These are phyloP conservation scores for Fusarium siculi DNA, from an alignment of 2,329 filamentous ascomycete genomes.

Conservation along the genomic window DNA sequence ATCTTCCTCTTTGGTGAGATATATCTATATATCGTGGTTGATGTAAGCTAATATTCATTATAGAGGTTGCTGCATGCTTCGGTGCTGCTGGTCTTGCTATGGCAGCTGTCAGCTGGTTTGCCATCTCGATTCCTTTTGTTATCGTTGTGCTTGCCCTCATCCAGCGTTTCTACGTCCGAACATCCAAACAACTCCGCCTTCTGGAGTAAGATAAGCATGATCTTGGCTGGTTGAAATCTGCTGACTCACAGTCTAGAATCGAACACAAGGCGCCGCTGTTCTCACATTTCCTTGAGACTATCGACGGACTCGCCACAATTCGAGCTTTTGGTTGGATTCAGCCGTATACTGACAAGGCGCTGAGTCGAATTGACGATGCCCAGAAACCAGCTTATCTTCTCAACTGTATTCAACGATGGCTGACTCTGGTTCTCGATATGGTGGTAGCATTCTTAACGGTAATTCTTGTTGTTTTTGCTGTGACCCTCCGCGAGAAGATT, in stretches of 20 bases:
- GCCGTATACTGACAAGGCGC: constrained; percentile 51
- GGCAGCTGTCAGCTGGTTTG: constrained; percentile 56
- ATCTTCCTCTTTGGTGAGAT: constrained; percentile 44
- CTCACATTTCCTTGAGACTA: constrained; percentile 48
- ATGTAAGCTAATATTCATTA: background rate
- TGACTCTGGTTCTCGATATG: constrained; percentile 62
- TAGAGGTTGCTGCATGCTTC: constrained; percentile 50
- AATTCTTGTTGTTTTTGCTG: constrained; percentile 51
- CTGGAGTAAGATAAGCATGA: constrained; percentile 51
- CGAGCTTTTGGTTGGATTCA: constrained; percentile 54
- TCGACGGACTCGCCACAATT: constrained; percentile 49
- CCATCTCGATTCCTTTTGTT: constrained; percentile 57
- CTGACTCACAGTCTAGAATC: constrained; percentile 34
- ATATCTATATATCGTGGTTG: background rate
- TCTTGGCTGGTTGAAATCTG: background rate
- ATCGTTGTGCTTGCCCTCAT: constrained; percentile 55
- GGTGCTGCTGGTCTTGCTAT: constrained; percentile 57
- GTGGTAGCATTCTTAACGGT: constrained; percentile 61
- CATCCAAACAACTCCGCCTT: constrained; percentile 64
- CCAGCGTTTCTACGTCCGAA: constrained; percentile 65
- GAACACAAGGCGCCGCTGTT: constrained; percentile 49
- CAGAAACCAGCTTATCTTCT: constrained; percentile 65
- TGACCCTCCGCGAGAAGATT: constrained; percentile 45
- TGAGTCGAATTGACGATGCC: constrained; percentile 54
- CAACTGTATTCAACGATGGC: constrained; percentile 63